Evolutionary conservation across 768 basidiomycete genomes (phyloP).

Genomic region (Psilocybe azurescens): DNA sequence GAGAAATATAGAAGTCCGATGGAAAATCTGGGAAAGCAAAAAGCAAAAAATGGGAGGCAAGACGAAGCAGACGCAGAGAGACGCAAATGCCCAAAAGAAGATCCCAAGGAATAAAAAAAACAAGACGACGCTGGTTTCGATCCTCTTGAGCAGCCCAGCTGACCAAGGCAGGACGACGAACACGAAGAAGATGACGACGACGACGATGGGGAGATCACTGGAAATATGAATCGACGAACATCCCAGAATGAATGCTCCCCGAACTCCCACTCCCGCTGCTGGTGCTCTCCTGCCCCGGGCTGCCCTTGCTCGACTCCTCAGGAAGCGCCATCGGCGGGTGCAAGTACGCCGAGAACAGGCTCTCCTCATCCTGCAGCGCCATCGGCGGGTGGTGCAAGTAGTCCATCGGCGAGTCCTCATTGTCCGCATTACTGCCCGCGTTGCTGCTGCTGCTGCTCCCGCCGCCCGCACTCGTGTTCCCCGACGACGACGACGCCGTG

Average conservation of each 20-base stretch:
- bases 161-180: conserved; percentile 11
- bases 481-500: no score
- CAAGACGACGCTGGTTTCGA: not conserved
- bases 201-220: conserved; percentile 18
- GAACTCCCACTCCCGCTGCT: conserved; percentile 5
- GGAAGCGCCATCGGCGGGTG: conserved; percentile 51
- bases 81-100: not conserved
- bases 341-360: conserved; percentile 53
- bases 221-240: not conserved
- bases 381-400: conserved; percentile 72
- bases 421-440: conserved; percentile 10
- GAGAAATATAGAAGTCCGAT: not conserved
- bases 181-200: conserved; percentile 6
- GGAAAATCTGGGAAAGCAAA: not conserved
- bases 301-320: conserved; percentile 32
- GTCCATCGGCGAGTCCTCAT: conserved; percentile 73
- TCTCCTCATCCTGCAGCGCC: conserved; percentile 69
- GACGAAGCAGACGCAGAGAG: not conserved
- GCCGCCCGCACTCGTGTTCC: not conserved
- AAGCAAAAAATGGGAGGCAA: not conserved
- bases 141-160: conserved; percentile 20
- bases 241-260: not conserved
- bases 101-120: conserved; percentile 4
- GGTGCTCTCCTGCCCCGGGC: conserved; percentile 14
- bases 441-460: conserved; percentile 9